phyloP scores from a whole-genome alignment of 495 filamentous ascomycete species.

The Tuber magnatum region DNA sequence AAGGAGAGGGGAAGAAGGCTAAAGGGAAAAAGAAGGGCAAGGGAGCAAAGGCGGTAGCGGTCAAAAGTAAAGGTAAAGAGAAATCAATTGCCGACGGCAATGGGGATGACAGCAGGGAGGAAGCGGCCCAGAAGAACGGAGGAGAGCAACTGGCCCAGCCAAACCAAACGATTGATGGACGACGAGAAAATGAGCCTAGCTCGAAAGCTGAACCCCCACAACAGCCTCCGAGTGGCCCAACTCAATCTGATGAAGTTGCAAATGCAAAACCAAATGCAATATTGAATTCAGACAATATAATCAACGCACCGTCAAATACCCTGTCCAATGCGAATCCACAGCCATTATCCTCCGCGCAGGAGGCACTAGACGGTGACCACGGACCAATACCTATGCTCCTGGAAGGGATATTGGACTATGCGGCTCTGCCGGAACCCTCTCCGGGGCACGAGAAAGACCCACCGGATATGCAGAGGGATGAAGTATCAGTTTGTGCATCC shows the following conservation, averaged over 20 bases:
- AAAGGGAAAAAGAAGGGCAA: slow-evolving; percentile 26
- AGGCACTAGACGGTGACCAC: slow-evolving; percentile 15
- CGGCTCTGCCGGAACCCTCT: slow-evolving; percentile 34
- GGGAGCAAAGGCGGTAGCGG: slow-evolving; percentile 20
- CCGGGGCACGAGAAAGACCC: slow-evolving; percentile 18
- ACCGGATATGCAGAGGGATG: slow-evolving; percentile 26
- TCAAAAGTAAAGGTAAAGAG: slow-evolving; percentile 34
- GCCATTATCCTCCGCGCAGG: slow-evolving; percentile 22
- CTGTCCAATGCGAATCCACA: slow-evolving; percentile 21
- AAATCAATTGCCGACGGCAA: slow-evolving; percentile 27
- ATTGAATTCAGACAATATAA: slow-evolving; percentile 35
- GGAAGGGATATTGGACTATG: slow-evolving; percentile 36
- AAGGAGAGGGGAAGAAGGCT: slow-evolving; percentile 31
- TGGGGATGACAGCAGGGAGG: slow-evolving; percentile 29
- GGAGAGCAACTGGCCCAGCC: slow-evolving; percentile 18
- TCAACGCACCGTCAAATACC: slow-evolving; percentile 21
- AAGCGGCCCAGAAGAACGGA: slow-evolving; percentile 25
- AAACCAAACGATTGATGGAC: slow-evolving; percentile 13
- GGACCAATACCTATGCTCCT: slow-evolving; percentile 32
- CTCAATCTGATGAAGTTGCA: slow-evolving; percentile 15
- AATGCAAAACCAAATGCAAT: slow-evolving; percentile 15
- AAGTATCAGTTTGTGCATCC: slow-evolving; percentile 40
- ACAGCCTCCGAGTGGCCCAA: slow-evolving; percentile 16
- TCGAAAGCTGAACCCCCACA: slow-evolving; percentile 18
- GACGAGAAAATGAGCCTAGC: background rate